Base-by-base conservation (phyloP, 108 stramenopile species). In the Fragilaria radians region DNA sequence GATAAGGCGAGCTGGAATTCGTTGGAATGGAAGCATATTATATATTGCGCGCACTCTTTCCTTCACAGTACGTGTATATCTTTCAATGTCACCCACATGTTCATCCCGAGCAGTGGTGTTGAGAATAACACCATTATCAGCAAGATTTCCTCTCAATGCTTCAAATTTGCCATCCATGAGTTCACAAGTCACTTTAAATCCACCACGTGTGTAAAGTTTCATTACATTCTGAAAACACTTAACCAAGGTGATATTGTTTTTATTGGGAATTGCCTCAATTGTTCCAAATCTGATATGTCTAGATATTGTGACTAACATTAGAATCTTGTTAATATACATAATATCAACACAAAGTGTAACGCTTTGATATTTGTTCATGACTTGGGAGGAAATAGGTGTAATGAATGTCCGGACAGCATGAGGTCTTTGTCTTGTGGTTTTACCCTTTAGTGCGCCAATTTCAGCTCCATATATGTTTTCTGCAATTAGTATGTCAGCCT, bases 271-370 rank as follows among this genome's bases (percentile, higher is more conserved):
- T 21, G 31, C 4, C 42, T 21, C 11, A 61, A 54, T 59, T 1
- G 73, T 74, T 0, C 70, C 21, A 0, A 70, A 62, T 4, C 60
- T 59, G 18, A 77, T 32, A 28, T 55, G 24, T 0, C 46, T 27
- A 14, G n/a, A n/a, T 17, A 46, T 18, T 52, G 52, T 52, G 52
- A 26, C 9, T 52, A 52, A 23, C 52, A 18, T 52, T 28, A 18
- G 24, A 14, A 52, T 52, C 52, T 14, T 28, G 52, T n/a, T 14
- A 52, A 17, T 18, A 26, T 14, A 9, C 14, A 28, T 52, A 0
- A 47, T 34, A 59, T 77, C 81, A 19, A 28, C n/a, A 17, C 9
- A 9, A 45, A 45, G 9, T 45, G 42, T 14, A 17, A 14, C 14
- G 42, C 17, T 9, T 17, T 17, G 9, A 14, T 45, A 9, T 45